Evolutionary conservation across 2,329 filamentous ascomycete genomes (phyloP).

Genomic region (Trichoderma pleuroti): DNA sequence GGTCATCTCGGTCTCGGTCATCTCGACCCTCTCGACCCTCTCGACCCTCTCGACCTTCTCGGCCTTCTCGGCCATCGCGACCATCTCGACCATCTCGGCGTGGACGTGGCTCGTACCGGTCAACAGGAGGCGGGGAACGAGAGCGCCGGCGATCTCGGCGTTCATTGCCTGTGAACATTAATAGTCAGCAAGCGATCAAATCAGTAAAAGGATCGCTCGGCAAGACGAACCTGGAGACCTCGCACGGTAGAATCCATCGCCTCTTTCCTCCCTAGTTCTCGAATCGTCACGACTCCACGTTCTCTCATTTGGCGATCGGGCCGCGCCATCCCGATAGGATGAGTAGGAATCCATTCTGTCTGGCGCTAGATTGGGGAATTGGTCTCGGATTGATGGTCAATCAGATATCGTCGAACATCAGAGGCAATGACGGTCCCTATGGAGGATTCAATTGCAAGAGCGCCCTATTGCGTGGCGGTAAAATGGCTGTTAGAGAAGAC

Average conservation of each 20-base stretch:
- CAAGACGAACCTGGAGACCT: conserved; percentile 65
- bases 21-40: conserved; percentile 55
- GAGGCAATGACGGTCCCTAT: background rate
- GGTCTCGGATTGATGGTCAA: background rate
- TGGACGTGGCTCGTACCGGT: conserved; percentile 70
- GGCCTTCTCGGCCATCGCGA: conserved; percentile 58
- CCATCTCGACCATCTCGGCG: conserved; percentile 67
- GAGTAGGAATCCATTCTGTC: conserved; percentile 53
- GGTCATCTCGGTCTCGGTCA: conserved; percentile 61
- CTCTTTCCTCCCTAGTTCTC: conserved; percentile 50
- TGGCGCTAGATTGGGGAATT: background rate
- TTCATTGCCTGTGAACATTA: conserved; percentile 46
- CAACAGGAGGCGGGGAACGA: conserved; percentile 67
- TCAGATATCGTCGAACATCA: conserved; percentile 8
- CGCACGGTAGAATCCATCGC: conserved; percentile 61
- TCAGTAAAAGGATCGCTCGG: background rate
- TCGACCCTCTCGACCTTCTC: conserved; percentile 62
- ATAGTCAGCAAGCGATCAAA: background rate
- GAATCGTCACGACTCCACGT: conserved; percentile 53
- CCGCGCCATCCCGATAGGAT: conserved; percentile 49
- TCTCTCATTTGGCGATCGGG: conserved; percentile 52
- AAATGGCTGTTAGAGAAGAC: conserved; percentile 55
- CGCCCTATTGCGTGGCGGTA: conserved; percentile 49
- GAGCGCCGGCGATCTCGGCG: conserved; percentile 61
- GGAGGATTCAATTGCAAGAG: conserved; percentile 25